Base-by-base conservation (phyloP, 805 yeast genomes). In the Zygosaccharomyces bisporus region DNA sequence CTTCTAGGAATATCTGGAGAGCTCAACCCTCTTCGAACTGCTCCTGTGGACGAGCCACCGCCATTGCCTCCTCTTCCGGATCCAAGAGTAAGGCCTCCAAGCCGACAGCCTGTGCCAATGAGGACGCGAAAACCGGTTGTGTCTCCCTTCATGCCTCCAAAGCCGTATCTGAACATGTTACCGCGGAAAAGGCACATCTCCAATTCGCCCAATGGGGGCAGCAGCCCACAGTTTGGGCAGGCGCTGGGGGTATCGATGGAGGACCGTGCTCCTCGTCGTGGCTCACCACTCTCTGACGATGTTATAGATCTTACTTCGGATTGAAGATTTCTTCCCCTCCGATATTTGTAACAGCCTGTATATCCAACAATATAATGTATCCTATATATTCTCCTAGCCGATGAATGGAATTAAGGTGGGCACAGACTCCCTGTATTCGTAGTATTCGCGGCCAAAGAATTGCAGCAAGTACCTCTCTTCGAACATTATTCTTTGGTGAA, bases 381-480 rank as follows among this genome's bases (percentile, higher is more conserved):
- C 6, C 21, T 27, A 27, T 27, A 12, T 27, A 27, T 27, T 14
- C 31, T 27, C 10, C 16, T 27, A 27, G 6, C 47, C 41, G 17
- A 80, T 68, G 50, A 83, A 81, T 0, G 95, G 95, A 29, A 91
- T 83, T 37, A 80, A 74, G 0, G 81, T 76, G 2, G 72, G 68
- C 0, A 82, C 80, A 1, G 50, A 52, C 5, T 57, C 44, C 49
- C 64, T 74, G 62, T 89, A 91, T 0, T 58, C 50, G 0, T 53
- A 46, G 60, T 91, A 93, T 4, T 76, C 77, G 1, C 73, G 63
- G 1, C 89, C 91, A 62, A 91, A 93, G 60, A 91, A 90, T 16
- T 66, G 54, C 6, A 79, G 60, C 48, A 93, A 63, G 41, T 71
- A 75, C 25, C 51, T 56, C 59, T 93, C 99, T 65, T 93, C 99